Base-by-base conservation (phyloP, 148 eudicot genomes). In the Silene conica region DNA sequence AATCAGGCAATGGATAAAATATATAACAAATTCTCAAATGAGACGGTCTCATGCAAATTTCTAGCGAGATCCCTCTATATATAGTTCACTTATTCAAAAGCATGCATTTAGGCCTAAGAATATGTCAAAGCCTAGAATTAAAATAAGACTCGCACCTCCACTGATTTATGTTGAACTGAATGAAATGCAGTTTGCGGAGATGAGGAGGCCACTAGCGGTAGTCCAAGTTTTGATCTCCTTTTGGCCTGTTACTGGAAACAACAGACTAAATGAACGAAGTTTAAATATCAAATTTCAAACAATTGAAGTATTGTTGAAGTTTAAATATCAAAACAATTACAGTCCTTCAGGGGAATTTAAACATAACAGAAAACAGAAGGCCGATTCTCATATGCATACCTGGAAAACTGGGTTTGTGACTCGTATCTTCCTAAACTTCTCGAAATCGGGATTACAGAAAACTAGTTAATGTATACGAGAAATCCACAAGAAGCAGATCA, bases 321-420 rank as follows among this genome's bases (percentile, higher is more conserved):
- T 25, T 15, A 38, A 31, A 58, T 43, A 46, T 13, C 22, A 61
- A 45, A 62, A 22, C 3, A 4, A 22, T 16, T 61, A 43, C 68
- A 28, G 6, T 63, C n/a, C 38, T 23, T 18, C 50, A 15, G 19
- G 18, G 5, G 22, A 15, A 59, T 19, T 12, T 5, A 34, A 19
- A 52, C 45, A 28, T 65, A 0, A 45, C 1, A 1, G 22, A 55
- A 55, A 38, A 21, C 31, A 41, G 15, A 64, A 64, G 8, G 12
- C 19, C 11, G 1, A n/a, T 48, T 46, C 63, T 26, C 20, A 23
- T 13, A 45, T 46, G 67, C 68, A 67, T 76, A 93, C 98, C 95
- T 85, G 89, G 81, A 93, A 93, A 26, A 78, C 80, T 66, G 95
- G 92, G 78, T 89, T 93, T 62, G 78, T 79, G 10, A 93, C 68